Base-by-base conservation (phyloP, 2,329 filamentous ascomycete genomes). In the Colletotrichum euphorbiae region DNA sequence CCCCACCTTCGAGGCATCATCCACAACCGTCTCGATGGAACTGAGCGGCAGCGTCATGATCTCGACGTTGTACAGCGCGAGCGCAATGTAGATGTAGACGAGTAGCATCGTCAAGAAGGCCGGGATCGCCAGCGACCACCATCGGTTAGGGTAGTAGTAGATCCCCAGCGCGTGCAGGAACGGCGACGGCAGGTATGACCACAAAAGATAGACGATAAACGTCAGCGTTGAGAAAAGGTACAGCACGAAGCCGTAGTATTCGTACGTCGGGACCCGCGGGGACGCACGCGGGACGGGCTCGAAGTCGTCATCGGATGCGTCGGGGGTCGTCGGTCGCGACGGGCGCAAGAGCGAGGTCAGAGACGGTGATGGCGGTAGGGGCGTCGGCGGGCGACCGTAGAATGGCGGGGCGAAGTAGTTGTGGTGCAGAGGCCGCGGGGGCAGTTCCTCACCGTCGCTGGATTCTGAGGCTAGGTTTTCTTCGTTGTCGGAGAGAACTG, bases 201-300 rank as follows among this genome's bases (percentile, higher is more conserved):
- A 98, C 11, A 90, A 82, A 13, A 90, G 81, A 77, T 89, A 91
- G 75, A 88, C 85, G 76, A 91, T 83, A 77, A 98, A 98, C 2
- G 89, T 89, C 58, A 96, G 84, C 21, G 91, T 93, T 70, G 91
- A 94, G 76, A 95, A 93, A 43, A 99, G 87, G 82, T 99, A 98
- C 56, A 99, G 87, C 61, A 97, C 95, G 81, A 99, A 99, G 77
- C 96, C 96, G 78, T 98, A 98, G 87, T 98, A 99, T 78, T 99
- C 96, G 82, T 99, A 98, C 0, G 96, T 99, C n/a, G 96, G 96
- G 2, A 99, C 94, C 77, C 96, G 94, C 2, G 96, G 96, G 61
- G 91, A 91, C 2, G 94, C 94, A 63, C 93, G 91, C 6, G 94
- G 93, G 17, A 97, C 89, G 2, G 87, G 90, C 73, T 90, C 85